These are phyloP conservation scores for Effrenium voratum DNA, from an alignment of 73 alveolate species.

Conservation along the genomic window DNA sequence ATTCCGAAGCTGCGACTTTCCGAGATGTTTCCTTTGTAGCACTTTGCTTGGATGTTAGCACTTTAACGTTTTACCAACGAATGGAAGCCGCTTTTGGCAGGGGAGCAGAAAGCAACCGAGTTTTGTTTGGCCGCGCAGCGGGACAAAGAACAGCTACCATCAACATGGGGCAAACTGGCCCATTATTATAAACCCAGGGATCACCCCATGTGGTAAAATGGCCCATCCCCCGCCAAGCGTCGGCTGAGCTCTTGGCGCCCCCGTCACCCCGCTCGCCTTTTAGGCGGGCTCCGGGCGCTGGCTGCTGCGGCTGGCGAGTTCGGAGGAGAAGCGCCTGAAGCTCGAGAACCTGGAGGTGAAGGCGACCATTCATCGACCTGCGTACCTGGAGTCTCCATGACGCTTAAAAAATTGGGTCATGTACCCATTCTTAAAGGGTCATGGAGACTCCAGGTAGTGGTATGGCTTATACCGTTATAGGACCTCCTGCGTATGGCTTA, in stretches of 20 bases:
- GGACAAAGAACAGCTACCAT: too few relatives aligned
- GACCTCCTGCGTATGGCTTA: background rate
- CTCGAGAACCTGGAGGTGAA: slow-evolving; percentile 43
- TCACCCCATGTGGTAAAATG: background rate
- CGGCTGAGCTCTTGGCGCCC: background rate
- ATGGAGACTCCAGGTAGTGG: background rate
- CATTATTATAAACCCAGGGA: background rate
- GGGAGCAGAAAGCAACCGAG: too few relatives aligned
- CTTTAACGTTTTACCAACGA: too few relatives aligned
- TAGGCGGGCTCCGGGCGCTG: slow-evolving; percentile 33
- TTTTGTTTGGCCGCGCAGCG: too few relatives aligned
- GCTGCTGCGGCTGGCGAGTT: background rate
- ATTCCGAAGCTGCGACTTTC: too few relatives aligned
- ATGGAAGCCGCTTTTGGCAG: too few relatives aligned
- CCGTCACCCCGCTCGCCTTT: too few relatives aligned
- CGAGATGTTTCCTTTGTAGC: too few relatives aligned
- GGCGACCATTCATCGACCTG: background rate
- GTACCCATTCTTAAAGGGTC: background rate
- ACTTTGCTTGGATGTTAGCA: too few relatives aligned
- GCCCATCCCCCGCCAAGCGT: background rate
- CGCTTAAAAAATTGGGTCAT: background rate
- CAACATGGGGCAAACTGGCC: too few relatives aligned
- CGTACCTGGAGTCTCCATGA: background rate
- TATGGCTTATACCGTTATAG: background rate
- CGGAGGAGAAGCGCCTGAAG: slow-evolving; percentile 16